Evolutionary conservation across 2,329 filamentous ascomycete species (phyloP).

Genomic region (Hypoxylon sp.): DNA sequence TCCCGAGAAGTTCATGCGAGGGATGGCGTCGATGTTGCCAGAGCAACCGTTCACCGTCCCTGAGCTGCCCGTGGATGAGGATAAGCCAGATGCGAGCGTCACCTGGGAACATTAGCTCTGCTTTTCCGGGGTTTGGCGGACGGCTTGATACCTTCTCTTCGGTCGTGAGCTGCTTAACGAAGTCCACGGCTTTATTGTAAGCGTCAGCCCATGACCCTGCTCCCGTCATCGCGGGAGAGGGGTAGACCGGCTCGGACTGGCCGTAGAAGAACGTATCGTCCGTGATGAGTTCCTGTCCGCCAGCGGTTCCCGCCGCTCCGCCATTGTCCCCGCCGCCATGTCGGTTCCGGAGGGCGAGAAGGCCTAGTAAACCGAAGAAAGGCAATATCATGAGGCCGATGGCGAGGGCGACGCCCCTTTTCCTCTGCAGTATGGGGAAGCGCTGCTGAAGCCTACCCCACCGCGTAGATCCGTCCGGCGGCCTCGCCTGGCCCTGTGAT

Average conservation of each 20-base stretch:
- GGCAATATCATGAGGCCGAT: constrained; percentile 50
- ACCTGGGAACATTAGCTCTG: constrained; percentile 57
- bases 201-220: constrained; percentile 75
- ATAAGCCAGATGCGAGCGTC: constrained; percentile 78
- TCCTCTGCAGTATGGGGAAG: constrained; percentile 49
- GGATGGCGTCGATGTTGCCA: constrained; percentile 58
- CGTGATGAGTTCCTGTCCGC: constrained; percentile 50
- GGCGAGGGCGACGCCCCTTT: constrained; percentile 46
- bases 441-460: constrained; percentile 42
- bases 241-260: constrained; percentile 63
- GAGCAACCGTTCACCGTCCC: constrained; percentile 58
- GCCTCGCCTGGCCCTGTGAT: constrained; percentile 19
- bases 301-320: constrained; percentile 14
- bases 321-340: constrained; percentile 15
- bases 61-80: constrained; percentile 57
- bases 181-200: constrained; percentile 73
- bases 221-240: constrained; percentile 68
- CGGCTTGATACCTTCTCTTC: constrained; percentile 72
- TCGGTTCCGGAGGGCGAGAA: constrained; percentile 49
- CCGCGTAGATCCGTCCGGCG: constrained; percentile 36
- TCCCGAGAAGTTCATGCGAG: constrained; percentile 58
- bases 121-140: not conserved
- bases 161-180: constrained; percentile 79
- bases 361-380: constrained; percentile 49
- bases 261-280: constrained; percentile 63